Evolutionary conservation across 2,329 filamentous ascomycete genomes (phyloP).

Genomic region (Uncinocarpus reesii): DNA sequence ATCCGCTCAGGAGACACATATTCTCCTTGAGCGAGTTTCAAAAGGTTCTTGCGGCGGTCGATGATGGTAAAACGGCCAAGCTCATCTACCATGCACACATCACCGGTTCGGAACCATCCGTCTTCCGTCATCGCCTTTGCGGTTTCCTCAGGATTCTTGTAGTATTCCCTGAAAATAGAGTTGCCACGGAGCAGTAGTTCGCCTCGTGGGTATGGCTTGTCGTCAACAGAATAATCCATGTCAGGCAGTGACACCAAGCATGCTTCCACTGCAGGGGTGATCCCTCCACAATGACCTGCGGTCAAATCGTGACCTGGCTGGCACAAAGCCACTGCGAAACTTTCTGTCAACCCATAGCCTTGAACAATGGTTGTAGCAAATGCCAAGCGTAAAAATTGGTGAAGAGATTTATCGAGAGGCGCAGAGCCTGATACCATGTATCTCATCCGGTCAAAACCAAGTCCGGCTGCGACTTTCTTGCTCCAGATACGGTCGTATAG

Average conservation of each 20-base stretch:
- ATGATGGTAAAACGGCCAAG: conserved; percentile 84
- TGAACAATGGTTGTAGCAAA: conserved; percentile 71
- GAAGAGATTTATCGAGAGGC: conserved; percentile 76
- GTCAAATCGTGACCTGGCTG: conserved; percentile 63
- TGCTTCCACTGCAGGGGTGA: conserved; percentile 57
- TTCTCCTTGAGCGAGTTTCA: conserved; percentile 95
- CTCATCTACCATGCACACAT: conserved; percentile 77
- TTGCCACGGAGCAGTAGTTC: conserved; percentile 76
- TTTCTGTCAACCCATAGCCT: conserved; percentile 90
- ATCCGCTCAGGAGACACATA: conserved; percentile 96
- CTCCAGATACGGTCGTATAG: conserved; percentile 66
- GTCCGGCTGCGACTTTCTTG: conserved; percentile 69
- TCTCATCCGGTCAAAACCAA: conserved; percentile 65
- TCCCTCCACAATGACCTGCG: conserved; percentile 69
- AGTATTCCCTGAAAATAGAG: conserved; percentile 77
- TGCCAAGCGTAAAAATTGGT: conserved; percentile 76
- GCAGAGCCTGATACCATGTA: conserved; percentile 81
- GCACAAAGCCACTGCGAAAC: conserved; percentile 65
- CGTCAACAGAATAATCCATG: conserved; percentile 80
- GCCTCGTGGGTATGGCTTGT: conserved; percentile 81
- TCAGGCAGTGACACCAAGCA: conserved; percentile 83
- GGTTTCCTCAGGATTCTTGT: conserved; percentile 82
- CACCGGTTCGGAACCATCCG: conserved; percentile 95
- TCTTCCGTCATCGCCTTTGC: conserved; percentile 69
- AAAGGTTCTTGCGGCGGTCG: conserved; percentile 97